Evolutionary conservation across 177 flowering plant genomes (phyloP).

Genomic region (Vitis hybrid): DNA sequence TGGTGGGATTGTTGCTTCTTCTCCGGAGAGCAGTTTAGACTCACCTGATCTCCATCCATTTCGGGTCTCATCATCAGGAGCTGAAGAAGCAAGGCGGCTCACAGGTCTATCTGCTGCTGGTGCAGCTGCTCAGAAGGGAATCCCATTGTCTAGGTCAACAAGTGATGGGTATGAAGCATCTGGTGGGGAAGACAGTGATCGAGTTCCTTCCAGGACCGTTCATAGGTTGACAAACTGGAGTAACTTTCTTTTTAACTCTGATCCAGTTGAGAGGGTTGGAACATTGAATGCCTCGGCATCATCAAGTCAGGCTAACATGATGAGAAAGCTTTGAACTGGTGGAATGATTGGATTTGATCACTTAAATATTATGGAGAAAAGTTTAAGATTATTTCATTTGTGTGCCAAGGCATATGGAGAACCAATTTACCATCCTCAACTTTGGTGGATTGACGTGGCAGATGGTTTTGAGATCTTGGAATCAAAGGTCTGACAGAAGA

Average conservation of each 20-base stretch:
- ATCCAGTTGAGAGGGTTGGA: conserved; percentile 36
- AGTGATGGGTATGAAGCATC: conserved; percentile 99
- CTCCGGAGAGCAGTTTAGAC: conserved; percentile 92
- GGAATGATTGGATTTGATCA: not conserved
- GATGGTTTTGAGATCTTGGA: conserved; percentile 1
- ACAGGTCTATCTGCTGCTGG: conserved; percentile 36
- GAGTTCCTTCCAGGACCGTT: conserved; percentile 59
- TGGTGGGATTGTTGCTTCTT: conserved; percentile 56
- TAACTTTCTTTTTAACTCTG: conserved; percentile 47
- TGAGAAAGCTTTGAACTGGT: conserved; percentile 31
- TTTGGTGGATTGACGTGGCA: conserved; percentile 3
- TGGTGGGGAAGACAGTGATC: conserved; percentile 98
- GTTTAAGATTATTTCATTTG: conserved; percentile 35
- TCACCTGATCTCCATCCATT: conserved; percentile 91
- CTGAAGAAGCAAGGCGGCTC: conserved; percentile 62
- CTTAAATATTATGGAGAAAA: conserved; percentile 7
- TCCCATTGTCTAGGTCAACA: conserved; percentile 77
- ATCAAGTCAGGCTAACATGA: conserved; percentile 31
- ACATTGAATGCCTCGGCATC: conserved; percentile 49
- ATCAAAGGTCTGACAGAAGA: not conserved
- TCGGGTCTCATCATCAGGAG: conserved; percentile 72
- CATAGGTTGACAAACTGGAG: conserved; percentile 73
- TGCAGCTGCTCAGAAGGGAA: conserved; percentile 34
- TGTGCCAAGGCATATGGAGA: conserved; percentile 12
- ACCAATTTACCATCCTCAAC: conserved; percentile 11